phyloP scores from a whole-genome alignment of 1,139 yeast genomes.

The Taiozyma sp. region DNA sequence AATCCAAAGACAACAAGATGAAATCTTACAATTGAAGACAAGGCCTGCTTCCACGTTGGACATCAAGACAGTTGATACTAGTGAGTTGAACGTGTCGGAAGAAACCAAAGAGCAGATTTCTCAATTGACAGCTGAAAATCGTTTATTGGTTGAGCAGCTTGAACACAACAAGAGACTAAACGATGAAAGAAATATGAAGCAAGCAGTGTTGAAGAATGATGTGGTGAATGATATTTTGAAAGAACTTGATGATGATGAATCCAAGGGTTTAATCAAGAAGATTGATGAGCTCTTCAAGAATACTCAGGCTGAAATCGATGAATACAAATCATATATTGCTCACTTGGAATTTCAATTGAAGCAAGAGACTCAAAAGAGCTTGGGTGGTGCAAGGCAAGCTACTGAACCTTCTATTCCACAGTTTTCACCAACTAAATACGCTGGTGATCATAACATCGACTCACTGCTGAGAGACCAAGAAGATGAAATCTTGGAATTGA shows the following conservation, averaged over 20 bases:
- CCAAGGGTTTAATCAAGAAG: slow-evolving; percentile 20
- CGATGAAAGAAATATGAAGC: slow-evolving; percentile 54
- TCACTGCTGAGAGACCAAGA: slow-evolving; percentile 51
- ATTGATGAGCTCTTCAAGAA: slow-evolving; percentile 28
- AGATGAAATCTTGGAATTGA: slow-evolving; percentile 65
- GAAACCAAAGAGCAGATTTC: slow-evolving; percentile 30
- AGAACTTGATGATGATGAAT: slow-evolving; percentile 7
- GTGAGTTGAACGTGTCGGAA: slow-evolving; percentile 4
- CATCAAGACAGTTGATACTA: slow-evolving; percentile 2
- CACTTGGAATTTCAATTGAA: slow-evolving; percentile 57
- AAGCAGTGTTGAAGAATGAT: slow-evolving; percentile 50
- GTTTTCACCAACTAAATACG: slow-evolving; percentile 9
- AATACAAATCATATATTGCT: slow-evolving; percentile 55
- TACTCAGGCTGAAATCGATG: slow-evolving; percentile 44
- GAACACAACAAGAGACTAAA: slow-evolving; percentile 63
- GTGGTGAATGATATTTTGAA: slow-evolving; percentile 42
- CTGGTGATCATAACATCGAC: slow-evolving; percentile 17
- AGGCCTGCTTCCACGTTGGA: slow-evolving; percentile 4
- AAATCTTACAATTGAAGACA: slow-evolving; percentile 12
- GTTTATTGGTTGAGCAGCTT: slow-evolving; percentile 56
- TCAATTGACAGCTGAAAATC: slow-evolving; percentile 57
- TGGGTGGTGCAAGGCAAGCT: not conserved
- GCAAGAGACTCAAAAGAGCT: slow-evolving; percentile 6
- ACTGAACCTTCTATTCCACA: not conserved
- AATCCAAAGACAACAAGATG: slow-evolving; percentile 35